A percentile compares a stretch with the other conserved stretches of the same genome.
Evolutionary conservation across 2,329 filamentous ascomycete genomes (phyloP).

Genomic region (Talaromyces sp.): DNA sequence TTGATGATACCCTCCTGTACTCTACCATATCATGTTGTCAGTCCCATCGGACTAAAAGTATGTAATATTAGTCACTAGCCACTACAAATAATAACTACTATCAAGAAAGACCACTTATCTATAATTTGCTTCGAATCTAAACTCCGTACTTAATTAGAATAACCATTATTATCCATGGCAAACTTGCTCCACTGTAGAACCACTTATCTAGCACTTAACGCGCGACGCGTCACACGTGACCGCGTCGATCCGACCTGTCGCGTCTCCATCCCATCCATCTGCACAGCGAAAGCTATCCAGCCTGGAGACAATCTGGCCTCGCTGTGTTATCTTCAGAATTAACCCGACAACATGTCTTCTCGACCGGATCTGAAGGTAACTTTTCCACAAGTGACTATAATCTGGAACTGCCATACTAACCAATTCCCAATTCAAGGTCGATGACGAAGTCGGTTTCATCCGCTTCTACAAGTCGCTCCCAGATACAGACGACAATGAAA

Average conservation of each 20-base stretch:
- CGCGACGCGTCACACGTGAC: conserved; percentile 42
- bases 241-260: conserved; percentile 20
- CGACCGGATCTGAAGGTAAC: conserved; percentile 71
- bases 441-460: conserved; percentile 97
- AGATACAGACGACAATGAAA: conserved; percentile 61
- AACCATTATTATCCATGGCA: neutral
- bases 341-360: conserved; percentile 62
- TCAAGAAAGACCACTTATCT: neutral
- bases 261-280: conserved; percentile 23
- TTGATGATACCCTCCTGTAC: conserved; percentile 29
- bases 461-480: conserved; percentile 91
- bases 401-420: conserved; percentile 3
- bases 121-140: neutral
- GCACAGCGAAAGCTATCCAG: neutral
- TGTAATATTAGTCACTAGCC: conserved; percentile 1
- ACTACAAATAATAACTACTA: conserved; percentile 16
- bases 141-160: too few species aligned
- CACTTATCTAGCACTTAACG: conserved; percentile 17
- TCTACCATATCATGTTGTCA: conserved; percentile 15
- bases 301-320: conserved; percentile 6
- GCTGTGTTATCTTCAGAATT: conserved; percentile 14
- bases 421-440: conserved; percentile 62
- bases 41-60: neutral
- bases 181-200: neutral
- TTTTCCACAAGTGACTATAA: neutral